Base-by-base conservation (phyloP, 108 stramenopile species). In the Mayamaea pseudoterrestris region DNA sequence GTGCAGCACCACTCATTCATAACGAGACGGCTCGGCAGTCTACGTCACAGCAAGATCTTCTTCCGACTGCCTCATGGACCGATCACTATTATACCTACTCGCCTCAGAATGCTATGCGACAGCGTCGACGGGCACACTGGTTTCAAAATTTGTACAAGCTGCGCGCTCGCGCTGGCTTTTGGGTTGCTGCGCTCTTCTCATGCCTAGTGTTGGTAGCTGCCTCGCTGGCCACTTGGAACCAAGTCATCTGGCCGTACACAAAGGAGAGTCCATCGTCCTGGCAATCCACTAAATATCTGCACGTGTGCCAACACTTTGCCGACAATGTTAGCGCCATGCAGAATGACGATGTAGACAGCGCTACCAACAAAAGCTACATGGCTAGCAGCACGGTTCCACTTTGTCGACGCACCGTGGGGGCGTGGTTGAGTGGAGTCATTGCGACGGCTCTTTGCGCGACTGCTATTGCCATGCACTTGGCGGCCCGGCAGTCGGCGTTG, bases 121-220 rank as follows among this genome's bases (percentile, higher is more conserved):
- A 48, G 17, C 27, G 37, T 39, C 37, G 37, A 5, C 47, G 14
- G 2, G 23, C 39, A 48, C 35, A 25, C 21, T 67, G 59, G 66
- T 60, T 51, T 40, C 11, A 61, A 32, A 49, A 60, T 9, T n/a
- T 66, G 5, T 72, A 66, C 49, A 43, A 45, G 28, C 30, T 73
- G 24, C 50, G 71, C 16, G 16, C 35, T 20, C 40, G 73, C 36
- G 62, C 64, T 7, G 73, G 73, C 9, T 47, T 54, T 18, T 74
- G 73, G 73, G 29, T 62, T 4, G 52, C 64, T 9, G 55, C 61
- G 3, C 59, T 65, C 8, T 31, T 74, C 24, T 35, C 68, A 2
- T 50, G 45, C 4, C 22, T 68, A 0, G 43, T 74, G 1, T 23
- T 69, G 9, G 25, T 53, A 2, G 63, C 65, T 1, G 48, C 48